phyloP scores from a whole-genome alignment of 2,329 filamentous ascomycete species.

The Diaporthe humulicola region DNA sequence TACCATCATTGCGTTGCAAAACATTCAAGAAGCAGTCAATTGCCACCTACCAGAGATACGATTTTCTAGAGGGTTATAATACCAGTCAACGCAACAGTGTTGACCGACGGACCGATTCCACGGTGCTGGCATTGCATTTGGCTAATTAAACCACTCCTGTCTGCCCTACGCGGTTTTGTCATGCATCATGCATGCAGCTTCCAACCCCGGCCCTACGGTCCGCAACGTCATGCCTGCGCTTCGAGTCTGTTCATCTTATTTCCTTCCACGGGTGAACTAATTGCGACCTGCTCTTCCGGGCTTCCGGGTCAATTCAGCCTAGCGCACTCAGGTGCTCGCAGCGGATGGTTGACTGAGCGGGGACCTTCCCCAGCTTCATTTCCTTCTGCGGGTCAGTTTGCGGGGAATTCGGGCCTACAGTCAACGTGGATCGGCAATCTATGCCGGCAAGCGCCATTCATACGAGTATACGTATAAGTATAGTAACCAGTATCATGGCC shows the following conservation, averaged over 20 bases:
- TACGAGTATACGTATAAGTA: not conserved
- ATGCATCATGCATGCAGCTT: not conserved
- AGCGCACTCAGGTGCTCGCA: not conserved
- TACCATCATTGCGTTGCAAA: not conserved
- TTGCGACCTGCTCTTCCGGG: not conserved
- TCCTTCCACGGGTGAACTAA: not conserved
- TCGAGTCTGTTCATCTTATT: not conserved
- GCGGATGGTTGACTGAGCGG: conserved; percentile 6
- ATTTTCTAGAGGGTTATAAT: no score
- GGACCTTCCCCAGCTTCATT: not conserved
- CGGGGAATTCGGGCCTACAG: conserved; percentile 23
- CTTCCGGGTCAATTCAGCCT: conserved; percentile 8
- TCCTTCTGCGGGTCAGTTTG: conserved; percentile 27
- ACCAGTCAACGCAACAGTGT: not conserved
- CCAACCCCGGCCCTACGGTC: not conserved
- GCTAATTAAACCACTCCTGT: not conserved
- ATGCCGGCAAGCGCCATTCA: not conserved
- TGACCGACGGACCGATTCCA: not conserved
- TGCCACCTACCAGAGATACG: no score
- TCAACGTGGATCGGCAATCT: not conserved
- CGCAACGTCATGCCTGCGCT: not conserved
- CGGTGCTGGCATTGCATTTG: not conserved
- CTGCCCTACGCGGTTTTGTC: not conserved
- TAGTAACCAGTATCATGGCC: not conserved
- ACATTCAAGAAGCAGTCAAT: not conserved